Base-by-base conservation (phyloP, 495 filamentous ascomycete genomes). In the Aspergillus egyptiacus region DNA sequence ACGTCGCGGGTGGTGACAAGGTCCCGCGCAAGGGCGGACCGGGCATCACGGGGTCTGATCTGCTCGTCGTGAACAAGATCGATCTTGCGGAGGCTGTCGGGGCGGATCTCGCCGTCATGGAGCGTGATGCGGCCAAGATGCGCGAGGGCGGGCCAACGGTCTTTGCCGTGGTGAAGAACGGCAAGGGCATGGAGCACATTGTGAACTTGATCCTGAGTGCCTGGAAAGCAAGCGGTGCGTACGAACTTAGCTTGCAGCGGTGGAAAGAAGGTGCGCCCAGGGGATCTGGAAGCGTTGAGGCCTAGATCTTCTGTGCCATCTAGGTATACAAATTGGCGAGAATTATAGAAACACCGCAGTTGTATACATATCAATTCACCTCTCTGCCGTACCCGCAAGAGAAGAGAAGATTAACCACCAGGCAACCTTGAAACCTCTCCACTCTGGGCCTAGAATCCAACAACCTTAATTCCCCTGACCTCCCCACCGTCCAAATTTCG, bases 1-100 rank as follows among this genome's bases (percentile, higher is more conserved):
- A 98, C 67, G 93, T 98, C 7, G 83, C 81, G 39, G 93, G 93
- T n/a, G 93, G 93, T 3, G 93, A 98, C 62, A 98, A 98, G 73
- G 83, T 98, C 37, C 93, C 93, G 0, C 71, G 94, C 6, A 98
- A 98, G 72, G 93, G 94, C 18, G 93, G 93, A 5, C 93, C 93
- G 7, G 94, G 93, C 0, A 98, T 98, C 58, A 98, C 93, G 31
- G 90, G 95, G 66, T 87, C 82, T 38, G 93, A 98, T 64, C 62
- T 97, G 65, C 63, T 98, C 48, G 78, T 98, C 3, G 85, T 98
- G 7, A 98, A 98, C 62, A 98, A 98, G 81, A 91, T 87, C 32
- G 93, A 98, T 69, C 68, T 98, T 55, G 93, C 93, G 1, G 85
- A 91, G 71, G 79, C 85, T 23, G 84, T 98, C 20, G 93, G 93